Conservation (phyloP, 1,284 basidiomycete genomes). For the Pseudozyma tsukubaensis region DNA sequence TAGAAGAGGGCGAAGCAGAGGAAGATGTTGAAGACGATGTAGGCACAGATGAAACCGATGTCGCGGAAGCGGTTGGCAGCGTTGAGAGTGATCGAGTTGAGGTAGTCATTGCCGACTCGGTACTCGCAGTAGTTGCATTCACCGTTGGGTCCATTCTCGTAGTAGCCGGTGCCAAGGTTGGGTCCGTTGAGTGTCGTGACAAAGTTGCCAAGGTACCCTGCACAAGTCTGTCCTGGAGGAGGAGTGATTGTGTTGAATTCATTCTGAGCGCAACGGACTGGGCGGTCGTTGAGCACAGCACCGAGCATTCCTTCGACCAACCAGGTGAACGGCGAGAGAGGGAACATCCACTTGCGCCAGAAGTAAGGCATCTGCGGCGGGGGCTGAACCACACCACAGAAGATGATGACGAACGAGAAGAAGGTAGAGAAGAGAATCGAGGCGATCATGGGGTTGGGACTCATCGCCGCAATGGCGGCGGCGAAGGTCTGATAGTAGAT, state of each 20-base stretch:
- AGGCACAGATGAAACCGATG: conserved; percentile 74
- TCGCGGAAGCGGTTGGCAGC: conserved; percentile 50
- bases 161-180: conserved; percentile 50
- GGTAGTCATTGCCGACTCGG: conserved; percentile 74
- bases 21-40: conserved; percentile 74
- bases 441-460: conserved; percentile 77
- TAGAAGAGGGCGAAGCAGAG: conserved; percentile 58
- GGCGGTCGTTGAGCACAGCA: conserved; percentile 66
- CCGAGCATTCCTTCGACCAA: conserved; percentile 70
- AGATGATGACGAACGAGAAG: conserved; percentile 76
- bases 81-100: conserved; percentile 58
- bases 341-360: conserved; percentile 69
- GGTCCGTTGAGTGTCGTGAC: conserved; percentile 35
- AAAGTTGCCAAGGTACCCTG: conserved; percentile 69
- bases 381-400: conserved; percentile 72
- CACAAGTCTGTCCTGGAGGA: conserved; percentile 69
- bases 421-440: conserved; percentile 76
- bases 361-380: conserved; percentile 58
- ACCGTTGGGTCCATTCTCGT: conserved; percentile 32
- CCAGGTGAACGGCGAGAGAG: conserved; percentile 78
- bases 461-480: conserved; percentile 77
- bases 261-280: conserved; percentile 69
- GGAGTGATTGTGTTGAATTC: conserved; percentile 70
- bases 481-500: conserved; percentile 75
- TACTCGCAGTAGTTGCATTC: conserved; percentile 71